Conservation (phyloP, 2,329 filamentous ascomycete genomes). For the Lasiodiplodia sp. region DNA sequence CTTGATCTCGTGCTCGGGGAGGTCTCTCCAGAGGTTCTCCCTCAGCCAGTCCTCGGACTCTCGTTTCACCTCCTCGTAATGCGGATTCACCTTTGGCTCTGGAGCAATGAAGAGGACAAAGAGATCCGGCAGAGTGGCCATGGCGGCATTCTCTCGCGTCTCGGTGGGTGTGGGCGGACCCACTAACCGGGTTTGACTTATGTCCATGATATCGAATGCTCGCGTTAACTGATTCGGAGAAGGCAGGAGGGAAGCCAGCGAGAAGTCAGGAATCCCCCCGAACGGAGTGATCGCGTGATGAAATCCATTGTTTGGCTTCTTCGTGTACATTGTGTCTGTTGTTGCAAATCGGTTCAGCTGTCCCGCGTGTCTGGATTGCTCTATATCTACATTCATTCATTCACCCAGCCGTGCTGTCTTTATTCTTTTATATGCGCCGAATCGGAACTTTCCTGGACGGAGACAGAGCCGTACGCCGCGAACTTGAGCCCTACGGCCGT, state of each 20-base stretch:
- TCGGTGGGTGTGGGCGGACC: neutral
- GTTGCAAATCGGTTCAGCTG: neutral
- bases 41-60: slow-evolving; percentile 30
- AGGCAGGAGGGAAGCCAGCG: neutral
- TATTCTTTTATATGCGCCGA: slow-evolving; percentile 15
- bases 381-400: neutral
- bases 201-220: slow-evolving; percentile 1
- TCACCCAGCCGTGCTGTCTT: slow-evolving; percentile 1
- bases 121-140: slow-evolving; percentile 29
- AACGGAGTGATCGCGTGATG: slow-evolving; percentile 6
- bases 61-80: slow-evolving; percentile 26
- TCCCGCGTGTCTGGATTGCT: slow-evolving; percentile 8
- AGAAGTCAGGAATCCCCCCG: neutral
- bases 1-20: slow-evolving; percentile 21
- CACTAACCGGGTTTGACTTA: slow-evolving; percentile 1
- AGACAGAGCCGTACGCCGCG: neutral
- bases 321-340: slow-evolving; percentile 11
- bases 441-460: neutral
- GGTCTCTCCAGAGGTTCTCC: slow-evolving; percentile 17
- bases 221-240: neutral
- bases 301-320: neutral
- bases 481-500: neutral
- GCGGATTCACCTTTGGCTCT: slow-evolving; percentile 29
- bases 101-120: slow-evolving; percentile 29
- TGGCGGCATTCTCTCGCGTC: neutral